Evolutionary conservation across 805 yeast genomes (phyloP).

Genomic region (Candida morakotiae): DNA sequence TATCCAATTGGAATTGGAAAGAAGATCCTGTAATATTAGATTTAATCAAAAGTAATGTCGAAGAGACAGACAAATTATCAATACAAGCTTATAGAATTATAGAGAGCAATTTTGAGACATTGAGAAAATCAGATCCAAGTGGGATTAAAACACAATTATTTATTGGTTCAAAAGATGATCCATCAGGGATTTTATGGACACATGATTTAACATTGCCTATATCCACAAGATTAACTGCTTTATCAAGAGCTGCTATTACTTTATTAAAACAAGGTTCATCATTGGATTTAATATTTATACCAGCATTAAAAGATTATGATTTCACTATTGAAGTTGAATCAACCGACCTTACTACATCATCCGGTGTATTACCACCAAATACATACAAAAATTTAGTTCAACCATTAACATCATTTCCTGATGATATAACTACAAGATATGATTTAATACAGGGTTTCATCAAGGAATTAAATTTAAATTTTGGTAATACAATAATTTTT

Average conservation of each 20-base stretch:
- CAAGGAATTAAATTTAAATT: slow-evolving; percentile 58
- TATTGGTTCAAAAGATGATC: slow-evolving; percentile 78
- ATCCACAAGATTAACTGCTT: slow-evolving; percentile 82
- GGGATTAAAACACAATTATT: slow-evolving; percentile 76
- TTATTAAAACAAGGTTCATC: slow-evolving; percentile 44
- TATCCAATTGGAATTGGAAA: slow-evolving; percentile 92
- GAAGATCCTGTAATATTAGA: slow-evolving; percentile 83
- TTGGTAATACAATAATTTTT: slow-evolving; percentile 64
- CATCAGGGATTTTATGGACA: slow-evolving; percentile 85
- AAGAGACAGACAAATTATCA: slow-evolving; percentile 60
- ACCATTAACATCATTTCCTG: slow-evolving; percentile 40
- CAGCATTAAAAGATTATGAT: slow-evolving; percentile 83
- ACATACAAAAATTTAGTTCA: slow-evolving; percentile 60
- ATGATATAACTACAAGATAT: slow-evolving; percentile 42
- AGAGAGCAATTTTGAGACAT: slow-evolving; percentile 57
- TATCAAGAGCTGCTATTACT: slow-evolving; percentile 70
- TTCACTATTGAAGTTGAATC: slow-evolving; percentile 62
- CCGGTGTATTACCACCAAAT: slow-evolving; percentile 54
- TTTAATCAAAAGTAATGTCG: slow-evolving; percentile 45
- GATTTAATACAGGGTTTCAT: slow-evolving; percentile 63
- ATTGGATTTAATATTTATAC: slow-evolving; percentile 62
- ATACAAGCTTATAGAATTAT: slow-evolving; percentile 59
- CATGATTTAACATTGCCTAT: slow-evolving; percentile 62
- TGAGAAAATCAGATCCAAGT: slow-evolving; percentile 77
- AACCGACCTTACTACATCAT: slow-evolving; percentile 34